Percentiles rank a stretch among this genome's conserved stretches.
Evolutionary conservation across 768 basidiomycete species (phyloP).

Genomic region (Phaeolepiota aurea): DNA sequence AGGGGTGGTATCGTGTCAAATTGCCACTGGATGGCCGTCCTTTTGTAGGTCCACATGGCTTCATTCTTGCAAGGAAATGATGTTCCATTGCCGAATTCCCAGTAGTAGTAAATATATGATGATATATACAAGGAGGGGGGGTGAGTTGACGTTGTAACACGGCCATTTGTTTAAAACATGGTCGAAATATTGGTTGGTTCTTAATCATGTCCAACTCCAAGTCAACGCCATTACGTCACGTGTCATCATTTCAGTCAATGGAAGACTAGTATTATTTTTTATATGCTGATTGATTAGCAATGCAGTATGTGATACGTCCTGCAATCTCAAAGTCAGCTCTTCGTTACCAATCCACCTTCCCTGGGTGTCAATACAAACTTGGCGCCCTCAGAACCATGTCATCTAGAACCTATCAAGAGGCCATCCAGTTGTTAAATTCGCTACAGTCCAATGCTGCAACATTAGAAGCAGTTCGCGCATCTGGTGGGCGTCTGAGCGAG

Average conservation of each 20-base stretch:
- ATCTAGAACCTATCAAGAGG: conserved; percentile 61
- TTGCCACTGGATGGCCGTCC: background rate
- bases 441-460: conserved; percentile 93
- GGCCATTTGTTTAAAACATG: background rate
- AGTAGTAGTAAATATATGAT: background rate
- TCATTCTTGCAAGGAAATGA: conserved; percentile 7
- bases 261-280: too few relatives aligned
- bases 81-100: conserved; percentile 7
- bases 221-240: too few relatives aligned
- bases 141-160: background rate
- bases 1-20: background rate
- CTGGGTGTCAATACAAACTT: conserved; percentile 4
- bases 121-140: background rate
- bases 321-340: conserved; percentile 6
- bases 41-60: conserved; percentile 9
- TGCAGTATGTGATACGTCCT: background rate
- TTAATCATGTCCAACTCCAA: too few relatives aligned
- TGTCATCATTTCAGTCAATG: too few relatives aligned
- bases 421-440: conserved; percentile 65
- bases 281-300: conserved; percentile 2
- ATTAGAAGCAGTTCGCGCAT: conserved; percentile 73
- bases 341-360: conserved; percentile 15
- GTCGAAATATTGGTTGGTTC: background rate
- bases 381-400: conserved; percentile 37
- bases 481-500: conserved; percentile 50